Base-by-base conservation (phyloP, 139 green algal genomes). In the Auxenochlorella pyrenoidosa region DNA sequence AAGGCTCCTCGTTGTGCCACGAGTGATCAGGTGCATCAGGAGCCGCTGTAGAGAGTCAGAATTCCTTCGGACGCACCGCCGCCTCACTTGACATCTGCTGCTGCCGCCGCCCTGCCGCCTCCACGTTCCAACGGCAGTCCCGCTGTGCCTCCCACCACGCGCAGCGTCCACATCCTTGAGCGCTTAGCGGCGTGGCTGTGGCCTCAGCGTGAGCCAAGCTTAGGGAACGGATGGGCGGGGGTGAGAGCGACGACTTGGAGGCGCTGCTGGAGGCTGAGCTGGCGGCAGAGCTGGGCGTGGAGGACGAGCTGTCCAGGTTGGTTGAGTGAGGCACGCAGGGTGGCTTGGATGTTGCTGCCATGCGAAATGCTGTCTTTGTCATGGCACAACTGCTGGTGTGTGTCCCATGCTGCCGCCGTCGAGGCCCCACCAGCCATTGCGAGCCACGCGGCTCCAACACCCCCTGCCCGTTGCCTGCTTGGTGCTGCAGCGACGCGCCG, bases 221-320 rank as follows among this genome's bases (percentile, higher is more conserved):
- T 54, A 10, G 47, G 10, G 47, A 54, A 10, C 8, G 47, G 16
- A 76, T 76, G 70, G 47, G 70, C 70, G 34, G 30, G 34, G 70
- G 40, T 34, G 44, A n/a, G 1, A 51, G 70, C 28, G 85, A 89
- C 40, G 85, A 85, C 28, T 47, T 89, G 5, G 76, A 26, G 34
- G 85, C 85, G 13, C 76, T 89, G 24, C 59, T 89, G 8, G 85
- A 85, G 63, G 85, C 85, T 2, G 85, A 89, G 63, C 38, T 88
- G 13, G 75, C 28, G 24, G 75, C 60, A 5, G 80, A 34, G 13
- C 24, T 51, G 32, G 63, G 44, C 3, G 63, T 12, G 15, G 80
- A 71, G 68, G 41, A 82, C 28, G 76, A 41, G 4, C 24, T 79
- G 72, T 51, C 38, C 38, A 79, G 72, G 72, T 54, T 19, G 70